Conservation (phyloP, 2,329 filamentous ascomycete genomes). For the Cytospora piceae region DNA sequence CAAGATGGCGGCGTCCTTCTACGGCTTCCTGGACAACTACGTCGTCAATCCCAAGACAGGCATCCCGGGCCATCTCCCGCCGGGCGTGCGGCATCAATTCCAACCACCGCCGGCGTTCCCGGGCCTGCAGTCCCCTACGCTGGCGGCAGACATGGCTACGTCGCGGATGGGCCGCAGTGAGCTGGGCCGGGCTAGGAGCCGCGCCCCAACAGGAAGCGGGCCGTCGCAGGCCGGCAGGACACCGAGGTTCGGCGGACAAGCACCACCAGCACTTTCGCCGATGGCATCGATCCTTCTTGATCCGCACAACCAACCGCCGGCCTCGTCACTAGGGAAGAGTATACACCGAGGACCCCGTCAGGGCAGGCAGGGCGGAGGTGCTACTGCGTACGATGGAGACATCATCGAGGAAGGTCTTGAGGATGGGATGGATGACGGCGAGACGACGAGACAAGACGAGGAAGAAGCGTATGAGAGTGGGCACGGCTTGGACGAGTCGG, state of each 20-base stretch:
- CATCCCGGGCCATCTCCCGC: constrained; percentile 63
- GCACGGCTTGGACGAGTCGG: constrained; percentile 59
- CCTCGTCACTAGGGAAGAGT: constrained; percentile 51
- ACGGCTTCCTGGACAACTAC: constrained; percentile 94
- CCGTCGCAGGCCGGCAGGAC: constrained; percentile 44
- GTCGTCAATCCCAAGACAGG: constrained; percentile 72
- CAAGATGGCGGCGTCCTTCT: constrained; percentile 98
- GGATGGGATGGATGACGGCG: constrained; percentile 45
- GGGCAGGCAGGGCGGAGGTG: constrained; percentile 43
- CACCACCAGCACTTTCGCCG: constrained; percentile 60
- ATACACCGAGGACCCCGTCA: constrained; percentile 49
- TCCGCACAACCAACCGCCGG: constrained; percentile 72
- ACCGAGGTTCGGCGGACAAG: constrained; percentile 47
- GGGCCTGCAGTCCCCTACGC: constrained; percentile 65
- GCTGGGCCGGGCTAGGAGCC: constrained; percentile 44
- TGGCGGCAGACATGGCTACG: constrained; percentile 58
- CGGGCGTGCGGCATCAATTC: constrained; percentile 62
- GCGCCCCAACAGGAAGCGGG: constrained; percentile 41
- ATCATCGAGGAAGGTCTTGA: constrained; percentile 62
- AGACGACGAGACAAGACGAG: constrained; percentile 59
- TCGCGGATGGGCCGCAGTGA: constrained; percentile 55
- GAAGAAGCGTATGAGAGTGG: constrained; percentile 60
- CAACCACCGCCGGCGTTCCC: constrained; percentile 78
- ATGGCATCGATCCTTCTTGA: constrained; percentile 76
- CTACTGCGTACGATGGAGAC: constrained; percentile 48